Percentiles rank a stretch among this genome's conserved stretches.
phyloP scores from a whole-genome alignment of 495 filamentous ascomycete genomes.

The Bathelium albidoporum region DNA sequence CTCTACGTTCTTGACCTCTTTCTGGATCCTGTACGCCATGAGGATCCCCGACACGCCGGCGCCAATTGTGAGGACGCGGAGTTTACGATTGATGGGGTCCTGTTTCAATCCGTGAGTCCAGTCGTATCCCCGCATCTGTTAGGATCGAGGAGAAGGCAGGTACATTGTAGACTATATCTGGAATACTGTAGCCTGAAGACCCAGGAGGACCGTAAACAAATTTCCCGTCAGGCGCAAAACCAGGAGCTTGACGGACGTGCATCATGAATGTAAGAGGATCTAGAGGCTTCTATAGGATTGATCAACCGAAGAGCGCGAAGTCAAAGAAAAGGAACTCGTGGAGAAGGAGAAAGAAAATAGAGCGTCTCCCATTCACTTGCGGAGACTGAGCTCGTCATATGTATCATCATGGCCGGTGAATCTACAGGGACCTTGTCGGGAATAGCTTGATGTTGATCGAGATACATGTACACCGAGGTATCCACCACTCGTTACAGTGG shows the following conservation, averaged over 20 bases:
- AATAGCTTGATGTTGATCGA: neutral
- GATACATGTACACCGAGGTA: neutral
- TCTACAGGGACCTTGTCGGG: neutral
- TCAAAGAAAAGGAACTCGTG: neutral
- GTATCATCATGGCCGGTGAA: neutral
- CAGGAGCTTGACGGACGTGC: neutral
- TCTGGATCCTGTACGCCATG: conserved; percentile 31
- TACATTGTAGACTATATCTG: conserved; percentile 18
- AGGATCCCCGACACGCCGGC: conserved; percentile 30
- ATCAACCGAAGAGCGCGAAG: no score
- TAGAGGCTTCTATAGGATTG: neutral
- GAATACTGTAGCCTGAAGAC: conserved; percentile 27
- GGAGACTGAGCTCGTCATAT: neutral
- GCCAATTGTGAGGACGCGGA: conserved; percentile 29
- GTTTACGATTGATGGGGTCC: conserved; percentile 25
- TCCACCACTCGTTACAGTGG: neutral
- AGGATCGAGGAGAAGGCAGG: neutral
- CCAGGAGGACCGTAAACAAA: conserved; percentile 29
- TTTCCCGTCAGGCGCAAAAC: neutral
- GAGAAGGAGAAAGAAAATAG: no score
- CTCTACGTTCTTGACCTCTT: conserved; percentile 27
- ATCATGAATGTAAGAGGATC: neutral
- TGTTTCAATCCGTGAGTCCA: no score
- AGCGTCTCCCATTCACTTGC: no score
- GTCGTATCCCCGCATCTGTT: no score